A percentile compares a stretch with the other conserved stretches of the same genome.
phyloP scores from a whole-genome alignment of 1,284 basidiomycete species.

The Pseudozyma sp. region DNA sequence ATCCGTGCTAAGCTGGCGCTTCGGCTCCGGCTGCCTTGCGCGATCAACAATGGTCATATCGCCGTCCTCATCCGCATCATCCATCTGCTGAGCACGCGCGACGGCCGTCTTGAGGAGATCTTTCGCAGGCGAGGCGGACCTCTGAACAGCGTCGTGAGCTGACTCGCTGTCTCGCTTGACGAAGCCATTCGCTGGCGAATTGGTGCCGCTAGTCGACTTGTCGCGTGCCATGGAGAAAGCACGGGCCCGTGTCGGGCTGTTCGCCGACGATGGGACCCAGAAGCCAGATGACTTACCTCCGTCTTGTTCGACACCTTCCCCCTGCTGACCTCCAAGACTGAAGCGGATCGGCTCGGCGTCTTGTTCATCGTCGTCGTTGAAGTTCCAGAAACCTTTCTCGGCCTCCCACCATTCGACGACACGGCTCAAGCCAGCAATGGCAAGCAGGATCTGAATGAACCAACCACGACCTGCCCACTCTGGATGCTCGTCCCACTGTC shows the following conservation, averaged over 20 bases:
- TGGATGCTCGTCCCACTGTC: conserved; percentile 94
- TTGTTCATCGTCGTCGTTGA: conserved; percentile 83
- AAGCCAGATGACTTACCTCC: conserved; percentile 15
- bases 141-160: conserved; percentile 6
- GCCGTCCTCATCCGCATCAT: conserved; percentile 32
- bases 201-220: conserved; percentile 42
- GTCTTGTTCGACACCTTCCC: conserved; percentile 19
- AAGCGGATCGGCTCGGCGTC: conserved; percentile 70
- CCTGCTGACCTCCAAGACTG: conserved; percentile 43
- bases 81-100: conserved; percentile 1
- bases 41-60: conserved; percentile 47
- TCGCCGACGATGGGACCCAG: conserved; percentile 30
- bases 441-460: conserved; percentile 90
- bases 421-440: conserved; percentile 93
- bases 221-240: conserved; percentile 30
- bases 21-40: conserved; percentile 11
- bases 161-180: conserved; percentile 17
- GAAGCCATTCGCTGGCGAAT: conserved; percentile 55
- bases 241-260: conserved; percentile 34
- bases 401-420: conserved; percentile 99
- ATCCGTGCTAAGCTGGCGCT: conserved; percentile 21
- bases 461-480: conserved; percentile 98
- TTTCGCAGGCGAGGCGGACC: conserved; percentile 11
- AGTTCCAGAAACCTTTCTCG: conserved; percentile 99
- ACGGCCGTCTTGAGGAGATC: background rate